These are phyloP conservation scores for Spiromastix sp. DNA, from an alignment of 2,329 filamentous ascomycete species.

Conservation along the genomic window DNA sequence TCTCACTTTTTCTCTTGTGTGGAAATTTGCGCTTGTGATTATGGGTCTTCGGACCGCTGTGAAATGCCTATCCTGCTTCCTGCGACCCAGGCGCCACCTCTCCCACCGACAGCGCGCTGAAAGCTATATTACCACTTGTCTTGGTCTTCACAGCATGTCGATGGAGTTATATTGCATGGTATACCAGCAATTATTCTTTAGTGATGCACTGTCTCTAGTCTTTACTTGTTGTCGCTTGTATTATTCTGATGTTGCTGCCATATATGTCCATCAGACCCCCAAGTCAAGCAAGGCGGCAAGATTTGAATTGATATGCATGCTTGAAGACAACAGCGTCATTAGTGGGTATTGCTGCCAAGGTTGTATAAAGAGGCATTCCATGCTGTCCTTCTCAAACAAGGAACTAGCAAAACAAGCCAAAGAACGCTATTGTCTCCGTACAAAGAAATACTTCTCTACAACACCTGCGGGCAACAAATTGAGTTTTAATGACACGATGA, in stretches of 20 bases:
- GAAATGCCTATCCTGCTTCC: too few relatives aligned
- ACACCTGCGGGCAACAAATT: not conserved
- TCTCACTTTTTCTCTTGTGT: too few relatives aligned
- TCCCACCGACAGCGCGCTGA: too few relatives aligned
- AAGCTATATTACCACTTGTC: not conserved
- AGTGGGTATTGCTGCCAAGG: conserved; percentile 1
- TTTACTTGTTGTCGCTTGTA: conserved; percentile 1
- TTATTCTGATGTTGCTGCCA: not conserved
- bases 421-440: conserved; percentile 3
- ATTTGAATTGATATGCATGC: conserved; percentile 1
- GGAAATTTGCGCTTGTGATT: too few relatives aligned
- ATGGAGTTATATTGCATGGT: conserved; percentile 1
- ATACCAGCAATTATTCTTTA: not conserved
- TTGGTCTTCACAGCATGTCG: not conserved
- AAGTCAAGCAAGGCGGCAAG: not conserved
- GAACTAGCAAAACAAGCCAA: conserved; percentile 1
- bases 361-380: not conserved
- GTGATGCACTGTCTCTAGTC: not conserved
- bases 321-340: not conserved
- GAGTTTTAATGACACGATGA: conserved; percentile 2
- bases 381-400: not conserved
- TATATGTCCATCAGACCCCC: not conserved
- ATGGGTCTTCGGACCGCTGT: too few relatives aligned
- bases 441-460: conserved; percentile 1
- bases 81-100: too few relatives aligned